phyloP scores from a whole-genome alignment of 768 basidiomycete species.

The Tricholoma hemisulphureum region DNA sequence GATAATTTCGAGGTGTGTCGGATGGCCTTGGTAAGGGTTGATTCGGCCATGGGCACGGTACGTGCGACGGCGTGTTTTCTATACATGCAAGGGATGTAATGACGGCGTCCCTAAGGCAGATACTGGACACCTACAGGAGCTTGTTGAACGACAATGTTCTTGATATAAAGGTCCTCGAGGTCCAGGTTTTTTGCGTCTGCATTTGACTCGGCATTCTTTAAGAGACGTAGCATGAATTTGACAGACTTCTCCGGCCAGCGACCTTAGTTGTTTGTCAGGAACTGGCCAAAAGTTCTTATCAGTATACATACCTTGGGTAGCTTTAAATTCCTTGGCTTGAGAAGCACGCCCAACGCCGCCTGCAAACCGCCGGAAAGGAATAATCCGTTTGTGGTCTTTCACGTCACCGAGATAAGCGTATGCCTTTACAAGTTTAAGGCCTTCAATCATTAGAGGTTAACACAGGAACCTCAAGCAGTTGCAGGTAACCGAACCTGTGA shows the following conservation, averaged over 20 bases:
- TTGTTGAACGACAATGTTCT: slow-evolving; percentile 97
- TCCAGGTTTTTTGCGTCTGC: slow-evolving; percentile 97
- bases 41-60: slow-evolving; percentile 98
- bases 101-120: not conserved
- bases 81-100: not conserved
- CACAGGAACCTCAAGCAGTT: slow-evolving; percentile 1
- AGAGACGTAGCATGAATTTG: slow-evolving; percentile 87
- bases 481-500: slow-evolving; percentile 58
- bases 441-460: slow-evolving; percentile 38
- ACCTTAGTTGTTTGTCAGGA: slow-evolving; percentile 50
- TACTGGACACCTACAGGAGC: slow-evolving; percentile 74
- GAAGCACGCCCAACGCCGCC: slow-evolving; percentile 94
- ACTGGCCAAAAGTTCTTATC: not conserved
- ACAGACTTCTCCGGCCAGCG: slow-evolving; percentile 99
- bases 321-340: slow-evolving; percentile 95
- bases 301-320: slow-evolving; percentile 80
- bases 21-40: slow-evolving; percentile 99
- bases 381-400: slow-evolving; percentile 92
- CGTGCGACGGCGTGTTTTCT: slow-evolving; percentile 99
- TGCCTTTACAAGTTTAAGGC: slow-evolving; percentile 91
- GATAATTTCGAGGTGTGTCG: slow-evolving; percentile 95
- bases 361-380: slow-evolving; percentile 94
- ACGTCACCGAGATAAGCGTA: slow-evolving; percentile 93
- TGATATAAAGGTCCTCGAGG: slow-evolving; percentile 89
- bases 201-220: slow-evolving; percentile 99